phyloP scores from a whole-genome alignment of 2,329 filamentous ascomycete genomes.

The Hypoxylon sp. region DNA sequence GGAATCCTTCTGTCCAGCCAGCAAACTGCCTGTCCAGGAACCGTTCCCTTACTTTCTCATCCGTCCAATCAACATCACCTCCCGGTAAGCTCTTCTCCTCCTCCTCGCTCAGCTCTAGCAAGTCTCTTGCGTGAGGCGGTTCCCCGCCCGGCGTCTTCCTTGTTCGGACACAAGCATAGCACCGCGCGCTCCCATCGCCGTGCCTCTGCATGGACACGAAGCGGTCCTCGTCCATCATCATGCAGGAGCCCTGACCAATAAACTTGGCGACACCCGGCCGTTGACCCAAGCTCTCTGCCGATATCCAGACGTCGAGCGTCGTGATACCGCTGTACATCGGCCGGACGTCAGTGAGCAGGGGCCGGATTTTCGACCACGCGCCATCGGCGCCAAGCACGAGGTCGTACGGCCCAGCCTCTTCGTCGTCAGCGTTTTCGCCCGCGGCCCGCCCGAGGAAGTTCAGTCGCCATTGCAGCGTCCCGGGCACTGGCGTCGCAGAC shows the following conservation, averaged over 20 bases:
- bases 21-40: constrained; percentile 40
- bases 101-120: constrained; percentile 29
- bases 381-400: constrained; percentile 56
- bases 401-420: constrained; percentile 45
- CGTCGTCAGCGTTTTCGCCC: background rate
- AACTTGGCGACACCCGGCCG: constrained; percentile 53
- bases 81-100: background rate
- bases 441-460: constrained; percentile 7
- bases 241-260: constrained; percentile 55
- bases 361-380: constrained; percentile 54
- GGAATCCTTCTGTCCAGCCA: constrained; percentile 32
- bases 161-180: constrained; percentile 42
- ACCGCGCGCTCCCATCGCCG: constrained; percentile 38
- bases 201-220: constrained; percentile 43
- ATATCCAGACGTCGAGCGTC: constrained; percentile 52
- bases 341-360: constrained; percentile 47
- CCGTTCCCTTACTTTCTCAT: constrained; percentile 19
- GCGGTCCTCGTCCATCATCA: constrained; percentile 46
- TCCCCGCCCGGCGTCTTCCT: background rate
- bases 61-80: constrained; percentile 41
- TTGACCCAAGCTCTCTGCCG: constrained; percentile 45
- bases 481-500: constrained; percentile 23
- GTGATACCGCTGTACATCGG: constrained; percentile 58
- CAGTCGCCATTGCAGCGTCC: constrained; percentile 22
- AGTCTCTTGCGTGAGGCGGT: constrained; percentile 16